phyloP scores from a whole-genome alignment of 768 basidiomycete genomes.

The Pleurotus sapidus region DNA sequence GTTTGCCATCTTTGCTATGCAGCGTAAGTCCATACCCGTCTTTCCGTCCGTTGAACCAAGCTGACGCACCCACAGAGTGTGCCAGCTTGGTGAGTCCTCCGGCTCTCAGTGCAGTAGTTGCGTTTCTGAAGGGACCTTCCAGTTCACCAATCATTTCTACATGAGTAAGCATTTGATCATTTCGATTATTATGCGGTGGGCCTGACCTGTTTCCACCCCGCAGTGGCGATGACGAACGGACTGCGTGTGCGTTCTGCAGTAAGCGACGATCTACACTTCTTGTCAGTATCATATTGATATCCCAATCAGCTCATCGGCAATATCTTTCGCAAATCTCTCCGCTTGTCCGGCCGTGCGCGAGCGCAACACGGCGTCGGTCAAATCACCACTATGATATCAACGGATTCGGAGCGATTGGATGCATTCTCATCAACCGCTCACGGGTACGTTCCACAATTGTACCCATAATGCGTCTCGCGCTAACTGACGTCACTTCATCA shows the following conservation, averaged over 20 bases:
- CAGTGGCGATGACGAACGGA: constrained; percentile 32
- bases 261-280: constrained; percentile 2
- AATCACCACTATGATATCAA: constrained; percentile 69
- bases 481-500: not conserved
- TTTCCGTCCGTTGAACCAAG: not conserved
- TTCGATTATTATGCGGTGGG: not conserved
- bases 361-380: constrained; percentile 59
- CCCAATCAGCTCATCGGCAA: constrained; percentile 33
- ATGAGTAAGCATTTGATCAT: constrained; percentile 13
- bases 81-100: constrained; percentile 35
- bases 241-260: constrained; percentile 30
- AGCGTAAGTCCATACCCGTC: constrained; percentile 33
- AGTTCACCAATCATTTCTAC: constrained; percentile 27
- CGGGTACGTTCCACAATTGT: constrained; percentile 26
- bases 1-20: constrained; percentile 58
- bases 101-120: constrained; percentile 5
- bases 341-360: constrained; percentile 59
- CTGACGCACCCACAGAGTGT: constrained; percentile 25
- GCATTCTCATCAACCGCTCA: constrained; percentile 39
- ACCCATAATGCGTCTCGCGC: not conserved
- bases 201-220: not conserved
- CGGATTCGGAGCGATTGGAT: constrained; percentile 59
- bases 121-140: not conserved
- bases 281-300: not conserved
- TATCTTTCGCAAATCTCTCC: constrained; percentile 66